Evolutionary conservation across 2,329 filamentous ascomycete genomes (phyloP).

Genomic region (Eurotiales sp.): DNA sequence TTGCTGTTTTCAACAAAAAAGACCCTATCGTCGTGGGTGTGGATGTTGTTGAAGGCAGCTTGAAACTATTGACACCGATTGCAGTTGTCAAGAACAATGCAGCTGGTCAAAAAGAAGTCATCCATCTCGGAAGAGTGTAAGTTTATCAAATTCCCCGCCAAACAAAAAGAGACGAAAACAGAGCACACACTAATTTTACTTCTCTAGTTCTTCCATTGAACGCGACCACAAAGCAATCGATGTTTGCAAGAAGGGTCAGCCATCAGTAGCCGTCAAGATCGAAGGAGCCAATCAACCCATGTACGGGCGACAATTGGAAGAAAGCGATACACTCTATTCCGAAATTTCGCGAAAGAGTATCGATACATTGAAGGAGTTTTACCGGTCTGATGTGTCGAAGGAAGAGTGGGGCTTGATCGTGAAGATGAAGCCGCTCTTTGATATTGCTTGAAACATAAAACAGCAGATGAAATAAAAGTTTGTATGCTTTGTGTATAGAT

Average conservation of each 20-base stretch:
- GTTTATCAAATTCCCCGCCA: constrained; percentile 37
- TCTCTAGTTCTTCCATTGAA: constrained; percentile 80
- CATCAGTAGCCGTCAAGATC: constrained; percentile 97
- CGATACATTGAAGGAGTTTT: constrained; percentile 94
- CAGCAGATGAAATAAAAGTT: background rate
- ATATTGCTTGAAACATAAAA: constrained; percentile 62
- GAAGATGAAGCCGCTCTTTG: constrained; percentile 92
- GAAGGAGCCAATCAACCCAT: constrained; percentile 89
- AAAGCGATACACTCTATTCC: constrained; percentile 83
- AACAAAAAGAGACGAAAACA: background rate
- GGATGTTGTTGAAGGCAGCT: constrained; percentile 85
- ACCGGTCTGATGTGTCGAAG: constrained; percentile 77
- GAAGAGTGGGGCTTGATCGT: constrained; percentile 95
- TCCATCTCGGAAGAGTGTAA: constrained; percentile 89
- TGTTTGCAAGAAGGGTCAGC: constrained; percentile 91
- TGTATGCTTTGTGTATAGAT: constrained; percentile 8
- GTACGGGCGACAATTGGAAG: constrained; percentile 93
- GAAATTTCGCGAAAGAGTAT: constrained; percentile 84
- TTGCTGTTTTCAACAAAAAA: constrained; percentile 98
- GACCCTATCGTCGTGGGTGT: constrained; percentile 91
- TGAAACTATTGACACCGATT: constrained; percentile 84
- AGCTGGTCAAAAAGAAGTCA: constrained; percentile 77
- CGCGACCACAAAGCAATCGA: constrained; percentile 93
- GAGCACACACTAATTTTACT: constrained; percentile 23
- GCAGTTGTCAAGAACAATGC: constrained; percentile 79